Conservation (phyloP, 257 asterid genomes). For the Solanum habrochaites region DNA sequence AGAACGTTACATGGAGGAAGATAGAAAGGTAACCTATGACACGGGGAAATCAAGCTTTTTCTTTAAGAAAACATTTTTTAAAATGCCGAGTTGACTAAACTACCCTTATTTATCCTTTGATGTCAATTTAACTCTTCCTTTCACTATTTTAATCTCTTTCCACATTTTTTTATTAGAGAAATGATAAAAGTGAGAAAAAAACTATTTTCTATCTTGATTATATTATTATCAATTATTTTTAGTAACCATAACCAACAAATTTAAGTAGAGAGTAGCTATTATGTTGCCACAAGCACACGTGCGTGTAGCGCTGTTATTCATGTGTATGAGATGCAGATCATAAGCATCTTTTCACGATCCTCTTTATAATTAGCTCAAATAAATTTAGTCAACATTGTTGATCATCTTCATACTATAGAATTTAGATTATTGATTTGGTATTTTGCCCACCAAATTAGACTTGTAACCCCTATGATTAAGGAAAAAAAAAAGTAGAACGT, state of each 20-base stretch:
- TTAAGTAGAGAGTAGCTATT: neutral
- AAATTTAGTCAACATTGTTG: neutral
- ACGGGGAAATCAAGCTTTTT: too few species aligned
- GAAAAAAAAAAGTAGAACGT: neutral
- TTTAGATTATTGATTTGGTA: neutral
- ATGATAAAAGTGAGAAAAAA: neutral
- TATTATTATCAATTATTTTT: neutral
- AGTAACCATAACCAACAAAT: neutral
- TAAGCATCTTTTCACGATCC: neutral
- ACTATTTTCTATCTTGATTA: neutral
- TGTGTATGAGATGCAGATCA: constrained; percentile 7
- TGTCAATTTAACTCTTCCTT: neutral
- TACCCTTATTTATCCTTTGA: neutral
- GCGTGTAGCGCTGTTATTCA: constrained; percentile 8
- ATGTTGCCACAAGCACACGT: constrained; percentile 11
- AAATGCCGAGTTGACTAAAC: neutral
- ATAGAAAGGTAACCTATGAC: too few species aligned
- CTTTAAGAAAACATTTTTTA: neutral
- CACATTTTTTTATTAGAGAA: neutral
- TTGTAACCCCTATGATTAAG: neutral
- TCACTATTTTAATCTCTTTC: neutral
- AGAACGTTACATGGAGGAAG: too few species aligned
- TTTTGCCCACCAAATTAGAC: neutral
- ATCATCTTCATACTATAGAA: neutral
- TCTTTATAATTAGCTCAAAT: neutral